Evolutionary conservation across 306 rosid genomes (phyloP), one percentile per base, ranked within the genome.

Genomic region (Cicer pinnatifidum): DNA sequence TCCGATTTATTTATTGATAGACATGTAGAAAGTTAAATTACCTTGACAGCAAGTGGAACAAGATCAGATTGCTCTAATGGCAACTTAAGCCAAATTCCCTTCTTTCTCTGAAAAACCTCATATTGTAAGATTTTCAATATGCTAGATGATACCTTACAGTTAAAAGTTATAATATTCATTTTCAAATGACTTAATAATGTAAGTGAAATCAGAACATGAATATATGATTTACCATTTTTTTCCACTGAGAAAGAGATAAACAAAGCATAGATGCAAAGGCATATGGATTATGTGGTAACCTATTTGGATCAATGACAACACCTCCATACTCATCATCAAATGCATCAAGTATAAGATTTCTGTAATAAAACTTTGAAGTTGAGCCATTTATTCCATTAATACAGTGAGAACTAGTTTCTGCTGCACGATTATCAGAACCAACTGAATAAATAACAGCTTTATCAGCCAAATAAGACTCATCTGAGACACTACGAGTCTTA

Each of bases 71-170:
- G 79, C 41, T 91, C 96, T 52, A 85, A 75, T 0, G 85, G 95
- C 80, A 94, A 74, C 87, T 91, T 88, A 15, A 94, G 97, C 99
- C 99, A 94, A 73, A 94, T 73, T 59, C 99, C 99, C 76, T 91
- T 90, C 87, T 91, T 94, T 73, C 98, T 96, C 98, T 94, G 82
- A 68, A 83, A 75, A 77, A 67, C 23, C 45, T 47, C 81, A 74
- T 11, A 8, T 19, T 52, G 57, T 69, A 48, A 77, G 50, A 11
- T 43, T 19, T 64, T 13, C 16, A n/a, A 28, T 15, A 48, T 57
- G 15, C 73, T 43, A 44, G 62, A 6, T 28, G 3, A 28, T 28
- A 28, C 33, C 33, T 28, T 4, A 28, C 4, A 28, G 33, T 28
- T 28, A 28, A 28, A 28, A 28, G 33, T 28, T 28, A 28, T 28